These are phyloP conservation scores for Toxoplasma gondii DNA, from an alignment of 169 alveolate species.

Conservation along the genomic window DNA sequence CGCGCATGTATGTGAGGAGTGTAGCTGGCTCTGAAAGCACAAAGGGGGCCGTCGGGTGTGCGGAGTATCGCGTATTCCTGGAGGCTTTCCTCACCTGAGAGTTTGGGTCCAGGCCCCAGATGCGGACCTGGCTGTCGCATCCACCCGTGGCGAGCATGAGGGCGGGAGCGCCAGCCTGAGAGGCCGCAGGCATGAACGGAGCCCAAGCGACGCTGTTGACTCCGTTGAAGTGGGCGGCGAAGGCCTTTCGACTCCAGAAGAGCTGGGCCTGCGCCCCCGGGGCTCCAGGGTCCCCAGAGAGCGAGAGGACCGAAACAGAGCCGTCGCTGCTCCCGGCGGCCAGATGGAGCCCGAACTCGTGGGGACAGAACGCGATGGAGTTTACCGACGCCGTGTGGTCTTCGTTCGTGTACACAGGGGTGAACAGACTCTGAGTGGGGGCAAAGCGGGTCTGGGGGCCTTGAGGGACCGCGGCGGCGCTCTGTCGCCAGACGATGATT, in stretches of 20 bases:
- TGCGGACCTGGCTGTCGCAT: slow-evolving; percentile 82
- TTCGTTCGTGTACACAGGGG: slow-evolving; percentile 45
- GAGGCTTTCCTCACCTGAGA: slow-evolving; percentile 22
- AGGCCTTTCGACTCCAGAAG: slow-evolving; percentile 77
- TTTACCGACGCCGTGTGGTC: slow-evolving; percentile 83
- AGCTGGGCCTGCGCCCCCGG: slow-evolving; percentile 59
- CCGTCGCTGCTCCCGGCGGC: slow-evolving; percentile 86
- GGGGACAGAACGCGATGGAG: slow-evolving; percentile 83
- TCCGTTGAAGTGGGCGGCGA: slow-evolving; percentile 84
- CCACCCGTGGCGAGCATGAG: slow-evolving; percentile 89
- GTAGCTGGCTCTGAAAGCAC: too few relatives aligned
- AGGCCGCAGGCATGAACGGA: slow-evolving; percentile 75
- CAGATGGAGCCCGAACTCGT: slow-evolving; percentile 83
- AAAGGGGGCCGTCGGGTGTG: too few relatives aligned
- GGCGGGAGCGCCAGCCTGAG: slow-evolving; percentile 42
- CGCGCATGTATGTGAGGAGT: too few relatives aligned
- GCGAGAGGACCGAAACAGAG: slow-evolving; percentile 74
- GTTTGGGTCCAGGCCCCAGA: slow-evolving; percentile 81
- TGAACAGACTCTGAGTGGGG: background rate
- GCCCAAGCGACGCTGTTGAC: slow-evolving; percentile 86
- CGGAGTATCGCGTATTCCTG: too few relatives aligned
- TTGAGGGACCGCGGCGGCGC: slow-evolving; percentile 18
- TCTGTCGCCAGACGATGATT: slow-evolving; percentile 86
- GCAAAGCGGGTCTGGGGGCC: background rate
- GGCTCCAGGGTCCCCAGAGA: slow-evolving; percentile 34